Conservation (phyloP, 305 asterid genomes). For the Fraxinus sp. region DNA sequence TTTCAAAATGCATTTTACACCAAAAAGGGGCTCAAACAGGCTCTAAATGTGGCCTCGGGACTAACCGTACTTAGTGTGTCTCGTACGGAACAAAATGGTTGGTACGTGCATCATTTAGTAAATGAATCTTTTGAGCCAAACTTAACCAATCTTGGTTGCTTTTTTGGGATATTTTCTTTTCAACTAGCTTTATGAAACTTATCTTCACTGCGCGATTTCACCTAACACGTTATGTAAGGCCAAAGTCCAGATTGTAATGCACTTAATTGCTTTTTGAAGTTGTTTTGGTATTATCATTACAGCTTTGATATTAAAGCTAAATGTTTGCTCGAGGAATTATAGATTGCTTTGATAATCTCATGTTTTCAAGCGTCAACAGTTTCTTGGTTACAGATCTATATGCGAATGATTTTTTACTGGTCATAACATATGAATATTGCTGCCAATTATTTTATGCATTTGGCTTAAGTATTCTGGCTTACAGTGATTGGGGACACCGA, state of each 20-base stretch:
- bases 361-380: background rate
- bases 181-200: background rate
- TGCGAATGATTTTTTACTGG: background rate
- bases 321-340: background rate
- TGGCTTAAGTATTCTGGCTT: background rate
- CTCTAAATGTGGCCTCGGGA: background rate
- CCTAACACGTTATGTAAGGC: background rate
- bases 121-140: background rate
- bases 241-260: background rate
- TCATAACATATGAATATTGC: background rate
- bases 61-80: background rate
- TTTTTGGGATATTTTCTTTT: background rate
- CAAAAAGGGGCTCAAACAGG: background rate
- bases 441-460: background rate
- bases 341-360: background rate
- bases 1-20: background rate
- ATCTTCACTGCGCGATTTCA: background rate
- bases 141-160: background rate
- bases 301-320: background rate
- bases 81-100: background rate
- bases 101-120: background rate
- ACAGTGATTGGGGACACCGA: background rate
- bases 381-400: background rate
- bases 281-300: background rate
- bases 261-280: background rate